Evolutionary conservation across 352 stramenopile species (phyloP), one percentile per base, ranked within the genome.

Genomic region (Pythium apleroticum): DNA sequence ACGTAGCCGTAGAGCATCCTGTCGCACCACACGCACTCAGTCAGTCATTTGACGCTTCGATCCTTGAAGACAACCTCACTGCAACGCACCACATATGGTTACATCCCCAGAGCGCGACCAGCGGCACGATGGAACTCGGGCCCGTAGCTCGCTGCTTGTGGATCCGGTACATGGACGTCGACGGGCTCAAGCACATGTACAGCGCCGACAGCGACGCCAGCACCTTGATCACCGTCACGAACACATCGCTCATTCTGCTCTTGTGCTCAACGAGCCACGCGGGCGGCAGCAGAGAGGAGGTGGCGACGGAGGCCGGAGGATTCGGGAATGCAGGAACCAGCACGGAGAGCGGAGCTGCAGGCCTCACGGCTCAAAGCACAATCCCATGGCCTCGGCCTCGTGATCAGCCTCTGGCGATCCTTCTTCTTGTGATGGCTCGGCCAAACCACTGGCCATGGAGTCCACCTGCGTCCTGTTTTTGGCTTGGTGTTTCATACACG

Each of bases 111-210:
- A 92, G 77, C 43, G 81, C 78, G 12, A 80, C 80, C 24, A 90
- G 80, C 20, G 84, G 81, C 22, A 88, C 63, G 28, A 90, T 57
- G 14, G 81, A 81, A 8, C 63, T 62, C 43, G 60, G 65, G 9
- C 77, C 80, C 1, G 81, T 84, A 31, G 72, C 50, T 27, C 63
- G 69, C n/a, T 72, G 56, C 60, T 77, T 83, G 64, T 88, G 75
- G 52, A 91, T 87, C 20, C 67, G 71, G 45, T 80, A 76, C 25
- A 93, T 68, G 2, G 72, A 46, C 5, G 72, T 75, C 22, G 71
- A 74, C 25, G 84, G 84, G 59, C 84, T 90, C 19, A 85, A 59
- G 37, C 78, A 87, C 84, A 93, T 93, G 78, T 84, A 90, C 22
- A 90, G 59, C 27, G 80, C 76, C 60, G 82, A 89, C 52, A 91